Base-by-base conservation (phyloP, 345 rosid genomes). In the Bruguiera sexangula region DNA sequence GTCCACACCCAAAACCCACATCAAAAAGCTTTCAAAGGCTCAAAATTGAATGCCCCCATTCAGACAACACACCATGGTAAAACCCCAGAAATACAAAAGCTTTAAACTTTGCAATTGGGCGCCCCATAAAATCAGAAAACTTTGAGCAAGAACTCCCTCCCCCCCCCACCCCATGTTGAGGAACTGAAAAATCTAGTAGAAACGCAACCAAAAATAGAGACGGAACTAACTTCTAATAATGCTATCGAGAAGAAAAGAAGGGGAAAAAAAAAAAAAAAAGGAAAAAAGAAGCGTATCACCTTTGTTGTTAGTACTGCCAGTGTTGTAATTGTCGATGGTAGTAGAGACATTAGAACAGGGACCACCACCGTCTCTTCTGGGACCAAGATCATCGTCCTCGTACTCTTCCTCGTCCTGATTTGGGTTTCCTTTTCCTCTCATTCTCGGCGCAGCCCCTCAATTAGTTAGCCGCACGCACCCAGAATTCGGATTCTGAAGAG, bases 341-440 rank as follows among this genome's bases (percentile, higher is more conserved):
- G 20, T 21, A 24, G 80, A 61, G 57, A 68, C 62, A 63, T 73
- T 80, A 2, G 85, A 86, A 69, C 87, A 82, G 39, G 87, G 81
- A 59, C 86, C 48, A 11, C 48, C 48, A 3, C 16, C 87, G 53
- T 87, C 88, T 29, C 81, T 89, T 71, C 83, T 86, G 24, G 93
- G 82, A 75, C 74, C 72, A 68, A 81, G 84, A 5, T 90, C 98
- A 0, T 87, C 97, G 54, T 89, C 97, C 22, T 86, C 93, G 85
- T 82, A 91, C 37, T 89, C 98, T 39, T 89, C 97, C 56, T 83
- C 96, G 59, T 87, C 96, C 54, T 63, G 76, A 63, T 37, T 63
- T 75, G 75, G 97, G 80, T 82, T 84, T 65, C 79, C 85, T 67
- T 88, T 87, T 15, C 83, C 90, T 84, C 97, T 88, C 97, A 89